Evolutionary conservation across 2,329 filamentous ascomycete species (phyloP).

Genomic region (Xylaria sp.): DNA sequence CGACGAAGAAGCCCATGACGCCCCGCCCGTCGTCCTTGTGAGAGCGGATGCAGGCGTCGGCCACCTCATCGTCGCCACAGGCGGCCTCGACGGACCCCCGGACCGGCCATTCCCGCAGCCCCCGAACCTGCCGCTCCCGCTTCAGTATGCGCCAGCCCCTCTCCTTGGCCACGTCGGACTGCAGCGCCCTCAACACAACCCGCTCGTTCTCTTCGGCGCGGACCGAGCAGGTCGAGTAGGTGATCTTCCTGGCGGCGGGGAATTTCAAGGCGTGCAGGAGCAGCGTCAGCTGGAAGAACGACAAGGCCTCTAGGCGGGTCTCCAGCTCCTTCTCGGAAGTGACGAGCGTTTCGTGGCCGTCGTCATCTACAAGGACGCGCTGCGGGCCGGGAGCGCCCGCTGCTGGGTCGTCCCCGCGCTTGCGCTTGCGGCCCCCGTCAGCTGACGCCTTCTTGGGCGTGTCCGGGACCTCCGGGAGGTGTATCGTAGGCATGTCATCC

Average conservation of each 20-base stretch:
- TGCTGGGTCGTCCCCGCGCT: constrained; percentile 42
- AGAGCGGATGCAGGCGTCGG: constrained; percentile 79
- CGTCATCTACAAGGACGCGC: constrained; percentile 55
- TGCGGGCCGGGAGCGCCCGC: constrained; percentile 26
- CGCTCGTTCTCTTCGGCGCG: constrained; percentile 86
- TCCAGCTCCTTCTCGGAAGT: constrained; percentile 59
- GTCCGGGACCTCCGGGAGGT: constrained; percentile 52
- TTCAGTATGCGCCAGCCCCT: constrained; percentile 78
- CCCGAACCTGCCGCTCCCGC: constrained; percentile 72
- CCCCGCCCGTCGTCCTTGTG: constrained; percentile 80
- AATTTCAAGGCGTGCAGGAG: constrained; percentile 85
- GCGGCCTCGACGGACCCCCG: constrained; percentile 58
- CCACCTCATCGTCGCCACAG: constrained; percentile 54
- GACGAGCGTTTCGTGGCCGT: constrained; percentile 55
- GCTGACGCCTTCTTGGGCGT: constrained; percentile 43
- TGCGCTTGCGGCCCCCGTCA: constrained; percentile 45
- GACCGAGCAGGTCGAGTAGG: constrained; percentile 92
- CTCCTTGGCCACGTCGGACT: constrained; percentile 65
- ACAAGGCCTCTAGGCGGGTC: constrained; percentile 71
- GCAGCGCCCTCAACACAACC: constrained; percentile 74
- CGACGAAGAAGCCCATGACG: constrained; percentile 95
- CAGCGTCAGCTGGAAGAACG: constrained; percentile 80
- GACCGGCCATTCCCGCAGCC: constrained; percentile 75
- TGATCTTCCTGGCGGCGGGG: constrained; percentile 72
- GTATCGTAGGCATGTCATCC: constrained; percentile 73